phyloP scores from a whole-genome alignment of 257 asterid species.

The Lantana camara region DNA sequence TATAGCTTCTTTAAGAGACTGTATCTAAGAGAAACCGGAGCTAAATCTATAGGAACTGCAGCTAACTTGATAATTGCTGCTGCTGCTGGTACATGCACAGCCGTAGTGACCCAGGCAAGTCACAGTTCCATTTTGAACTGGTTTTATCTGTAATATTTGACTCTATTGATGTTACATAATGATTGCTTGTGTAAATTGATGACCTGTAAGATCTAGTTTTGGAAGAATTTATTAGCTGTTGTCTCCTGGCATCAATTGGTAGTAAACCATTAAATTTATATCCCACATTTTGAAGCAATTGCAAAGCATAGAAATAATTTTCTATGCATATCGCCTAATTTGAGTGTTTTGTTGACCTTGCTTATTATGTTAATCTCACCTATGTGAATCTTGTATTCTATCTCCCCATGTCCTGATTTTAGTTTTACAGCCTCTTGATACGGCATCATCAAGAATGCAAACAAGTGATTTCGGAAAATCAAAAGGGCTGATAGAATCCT shows the following conservation, averaged over 20 bases:
- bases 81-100: constrained; percentile 90
- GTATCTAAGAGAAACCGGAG: constrained; percentile 69
- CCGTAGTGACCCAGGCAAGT: constrained; percentile 81
- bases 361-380: not conserved
- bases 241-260: not conserved
- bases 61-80: constrained; percentile 90
- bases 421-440: constrained; percentile 84
- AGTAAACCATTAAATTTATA: not conserved
- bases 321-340: not conserved
- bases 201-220: constrained; percentile 1
- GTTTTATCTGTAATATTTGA: constrained; percentile 6
- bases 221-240: constrained; percentile 1
- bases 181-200: constrained; percentile 1
- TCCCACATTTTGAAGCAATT: constrained; percentile 15
- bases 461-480: constrained; percentile 93
- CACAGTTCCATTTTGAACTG: constrained; percentile 19
- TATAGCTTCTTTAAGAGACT: constrained; percentile 86
- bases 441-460: constrained; percentile 95
- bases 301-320: constrained; percentile 10
- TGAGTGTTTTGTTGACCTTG: constrained; percentile 4
- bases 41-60: constrained; percentile 74
- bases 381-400: constrained; percentile 13
- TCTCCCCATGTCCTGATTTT: constrained; percentile 30
- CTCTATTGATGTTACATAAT: constrained; percentile 10
- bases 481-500: constrained; percentile 77